Evolutionary conservation across 768 basidiomycete species (phyloP).

Genomic region (Chalciporus chontae): DNA sequence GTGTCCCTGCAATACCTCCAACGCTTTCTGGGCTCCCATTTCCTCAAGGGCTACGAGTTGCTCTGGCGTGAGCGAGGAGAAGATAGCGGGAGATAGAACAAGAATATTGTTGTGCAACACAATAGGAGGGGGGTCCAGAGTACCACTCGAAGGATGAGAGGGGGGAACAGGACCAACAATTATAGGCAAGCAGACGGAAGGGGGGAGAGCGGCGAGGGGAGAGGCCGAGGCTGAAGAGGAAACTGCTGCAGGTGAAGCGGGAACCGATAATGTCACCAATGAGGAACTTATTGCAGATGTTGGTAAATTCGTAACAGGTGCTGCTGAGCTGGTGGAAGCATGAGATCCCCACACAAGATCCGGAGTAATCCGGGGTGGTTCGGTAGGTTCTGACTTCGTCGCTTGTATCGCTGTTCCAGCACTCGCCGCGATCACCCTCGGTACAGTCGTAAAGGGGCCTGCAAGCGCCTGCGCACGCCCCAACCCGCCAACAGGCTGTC

Average conservation of each 20-base stretch:
- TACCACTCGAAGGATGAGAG: conserved; percentile 46
- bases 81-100: conserved; percentile 81
- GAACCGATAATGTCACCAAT: conserved; percentile 15
- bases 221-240: conserved; percentile 12
- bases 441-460: conserved; percentile 5
- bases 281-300: conserved; percentile 9
- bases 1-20: conserved; percentile 78
- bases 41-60: conserved; percentile 74
- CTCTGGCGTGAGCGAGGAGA: conserved; percentile 69
- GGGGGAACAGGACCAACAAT: conserved; percentile 69
- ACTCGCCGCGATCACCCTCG: not conserved
- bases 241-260: conserved; percentile 13
- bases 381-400: conserved; percentile 7
- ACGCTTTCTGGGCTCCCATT: conserved; percentile 77
- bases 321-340: not conserved
- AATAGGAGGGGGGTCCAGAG: conserved; percentile 59
- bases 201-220: conserved; percentile 29
- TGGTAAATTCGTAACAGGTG: conserved; percentile 17
- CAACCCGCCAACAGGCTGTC: conserved; percentile 5
- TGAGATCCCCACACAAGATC: not conserved
- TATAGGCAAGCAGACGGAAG: conserved; percentile 68
- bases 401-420: not conserved
- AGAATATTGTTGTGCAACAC: conserved; percentile 81
- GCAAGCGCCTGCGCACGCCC: not conserved
- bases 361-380: conserved; percentile 2